Evolutionary conservation across 306 rosid genomes (phyloP).

Genomic region (Vigna angularis): DNA sequence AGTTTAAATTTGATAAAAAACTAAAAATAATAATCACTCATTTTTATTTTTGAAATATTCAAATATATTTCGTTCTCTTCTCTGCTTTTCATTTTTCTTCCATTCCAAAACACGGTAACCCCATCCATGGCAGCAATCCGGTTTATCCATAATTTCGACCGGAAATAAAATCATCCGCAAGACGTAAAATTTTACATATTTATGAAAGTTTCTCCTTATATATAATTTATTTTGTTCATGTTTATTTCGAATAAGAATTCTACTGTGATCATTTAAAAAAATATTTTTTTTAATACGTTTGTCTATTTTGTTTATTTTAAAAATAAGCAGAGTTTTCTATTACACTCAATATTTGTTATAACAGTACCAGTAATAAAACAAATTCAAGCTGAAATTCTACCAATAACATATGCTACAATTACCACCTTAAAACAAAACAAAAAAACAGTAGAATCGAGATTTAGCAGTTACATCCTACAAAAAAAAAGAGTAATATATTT

Average conservation of each 20-base stretch:
- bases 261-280: too few relatives aligned
- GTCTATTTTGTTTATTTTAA: too few relatives aligned
- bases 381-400: too few relatives aligned
- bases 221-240: too few relatives aligned
- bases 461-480: conserved; percentile 28
- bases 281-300: too few relatives aligned
- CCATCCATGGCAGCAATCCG: not conserved
- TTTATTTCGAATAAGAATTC: too few relatives aligned
- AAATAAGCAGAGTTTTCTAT: too few relatives aligned
- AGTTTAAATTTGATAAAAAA: not conserved
- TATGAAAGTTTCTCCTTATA: too few relatives aligned
- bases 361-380: too few relatives aligned
- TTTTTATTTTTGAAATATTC: not conserved
- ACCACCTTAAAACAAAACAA: conserved; percentile 10
- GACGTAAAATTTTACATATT: too few relatives aligned
- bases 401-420: not conserved
- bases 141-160: not conserved
- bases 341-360: too few relatives aligned
- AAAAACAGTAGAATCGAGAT: not conserved
- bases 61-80: not conserved
- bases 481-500: conserved; percentile 39
- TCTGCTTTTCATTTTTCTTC: not conserved
- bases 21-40: too few relatives aligned
- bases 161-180: not conserved
- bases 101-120: not conserved